Conservation (phyloP, 768 basidiomycete genomes). For the Mycena albidolilacea region DNA sequence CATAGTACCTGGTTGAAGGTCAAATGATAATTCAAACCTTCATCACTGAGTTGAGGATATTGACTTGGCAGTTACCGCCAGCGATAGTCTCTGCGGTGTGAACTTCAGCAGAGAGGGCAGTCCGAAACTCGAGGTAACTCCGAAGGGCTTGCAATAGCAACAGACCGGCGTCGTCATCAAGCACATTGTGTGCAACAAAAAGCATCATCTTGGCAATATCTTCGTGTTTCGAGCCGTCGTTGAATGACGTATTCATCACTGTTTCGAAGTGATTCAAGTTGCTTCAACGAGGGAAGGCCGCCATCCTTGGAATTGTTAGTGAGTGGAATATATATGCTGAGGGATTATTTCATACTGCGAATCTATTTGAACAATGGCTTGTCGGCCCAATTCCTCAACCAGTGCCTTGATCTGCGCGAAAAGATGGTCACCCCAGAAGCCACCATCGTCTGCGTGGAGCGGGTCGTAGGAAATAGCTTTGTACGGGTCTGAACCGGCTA, state of each 20-base stretch:
- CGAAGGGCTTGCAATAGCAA: conserved; percentile 47
- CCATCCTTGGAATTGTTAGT: conserved; percentile 41
- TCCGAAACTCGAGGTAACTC: conserved; percentile 49
- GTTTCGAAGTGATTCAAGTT: conserved; percentile 50
- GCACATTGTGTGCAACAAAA: conserved; percentile 45
- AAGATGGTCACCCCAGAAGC: too few species aligned
- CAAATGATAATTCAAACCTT: too few species aligned
- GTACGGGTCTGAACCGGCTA: conserved; percentile 52
- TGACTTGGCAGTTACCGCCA: too few species aligned
- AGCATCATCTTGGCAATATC: conserved; percentile 50
- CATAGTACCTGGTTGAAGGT: too few species aligned
- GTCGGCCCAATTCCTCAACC: too few species aligned
- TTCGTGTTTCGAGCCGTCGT: conserved; percentile 52
- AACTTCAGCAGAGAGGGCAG: conserved; percentile 39
- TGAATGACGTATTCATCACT: conserved; percentile 45
- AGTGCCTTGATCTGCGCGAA: too few species aligned
- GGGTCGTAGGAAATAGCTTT: conserved; percentile 38
- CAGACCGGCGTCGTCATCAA: conserved; percentile 43
- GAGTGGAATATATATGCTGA: too few species aligned
- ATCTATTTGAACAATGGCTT: conserved; percentile 37
- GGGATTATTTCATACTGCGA: conserved; percentile 42
- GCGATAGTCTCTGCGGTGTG: background rate
- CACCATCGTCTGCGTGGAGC: conserved; percentile 46
- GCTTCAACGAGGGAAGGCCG: conserved; percentile 50
- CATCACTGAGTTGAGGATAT: too few species aligned